Conservation (phyloP, 805 yeast species). For the Jamesozyma hellenica region DNA sequence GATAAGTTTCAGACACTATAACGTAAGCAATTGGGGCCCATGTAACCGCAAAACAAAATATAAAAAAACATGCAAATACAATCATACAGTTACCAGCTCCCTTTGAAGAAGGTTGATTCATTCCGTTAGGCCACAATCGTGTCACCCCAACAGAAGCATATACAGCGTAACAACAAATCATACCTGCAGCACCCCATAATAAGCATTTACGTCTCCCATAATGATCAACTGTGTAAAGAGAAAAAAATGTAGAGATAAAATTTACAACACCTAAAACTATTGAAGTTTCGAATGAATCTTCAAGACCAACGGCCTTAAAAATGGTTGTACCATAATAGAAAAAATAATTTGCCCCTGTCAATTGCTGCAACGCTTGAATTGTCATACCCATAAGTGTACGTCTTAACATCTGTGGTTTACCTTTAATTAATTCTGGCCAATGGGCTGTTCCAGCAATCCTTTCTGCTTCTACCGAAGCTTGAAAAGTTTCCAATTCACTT, state of each 20-base stretch:
- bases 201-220: constrained; percentile 45
- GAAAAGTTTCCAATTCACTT: constrained; percentile 47
- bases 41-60: constrained; percentile 65
- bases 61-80: constrained; percentile 59
- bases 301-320: constrained; percentile 52
- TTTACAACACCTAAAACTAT: constrained; percentile 54
- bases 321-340: constrained; percentile 60
- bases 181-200: constrained; percentile 41
- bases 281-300: constrained; percentile 50
- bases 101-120: constrained; percentile 26
- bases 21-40: constrained; percentile 71
- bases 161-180: constrained; percentile 38
- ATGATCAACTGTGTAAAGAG: constrained; percentile 44
- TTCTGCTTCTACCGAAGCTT: constrained; percentile 54
- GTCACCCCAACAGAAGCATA: constrained; percentile 59
- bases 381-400: constrained; percentile 43
- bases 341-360: constrained; percentile 60
- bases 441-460: constrained; percentile 52
- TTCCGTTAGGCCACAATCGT: constrained; percentile 33
- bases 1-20: constrained; percentile 61
- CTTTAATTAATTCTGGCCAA: constrained; percentile 57
- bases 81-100: constrained; percentile 66
- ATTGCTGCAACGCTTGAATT: constrained; percentile 59
- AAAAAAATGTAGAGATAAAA: constrained; percentile 46
- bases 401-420: constrained; percentile 50